phyloP scores from a whole-genome alignment of 352 stramenopile genomes.

The Phytophthora pini region DNA sequence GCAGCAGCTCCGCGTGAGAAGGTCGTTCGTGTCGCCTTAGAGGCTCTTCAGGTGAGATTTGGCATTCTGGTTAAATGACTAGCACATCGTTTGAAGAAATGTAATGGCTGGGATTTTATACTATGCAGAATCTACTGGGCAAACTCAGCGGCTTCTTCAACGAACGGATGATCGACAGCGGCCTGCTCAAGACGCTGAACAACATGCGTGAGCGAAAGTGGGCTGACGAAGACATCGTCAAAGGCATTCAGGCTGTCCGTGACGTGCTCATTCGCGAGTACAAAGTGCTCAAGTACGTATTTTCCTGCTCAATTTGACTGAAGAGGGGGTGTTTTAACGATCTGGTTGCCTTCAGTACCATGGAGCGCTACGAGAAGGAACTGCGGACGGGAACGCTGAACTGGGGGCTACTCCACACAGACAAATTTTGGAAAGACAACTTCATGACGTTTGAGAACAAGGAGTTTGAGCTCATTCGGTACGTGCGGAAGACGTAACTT shows the following conservation, averaged over 20 bases:
- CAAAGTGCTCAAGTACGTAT: constrained; percentile 87
- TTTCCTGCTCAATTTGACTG: too few relatives aligned
- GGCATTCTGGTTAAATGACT: neutral
- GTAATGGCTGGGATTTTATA: neutral
- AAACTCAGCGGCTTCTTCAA: constrained; percentile 87
- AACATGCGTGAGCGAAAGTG: constrained; percentile 95
- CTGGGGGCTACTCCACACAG: constrained; percentile 97
- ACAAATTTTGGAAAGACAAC: constrained; percentile 99
- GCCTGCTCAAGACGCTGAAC: constrained; percentile 94
- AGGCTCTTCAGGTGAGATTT: constrained; percentile 84
- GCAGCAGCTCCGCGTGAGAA: constrained; percentile 97
- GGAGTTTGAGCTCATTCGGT: constrained; percentile 94
- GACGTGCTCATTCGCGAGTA: constrained; percentile 88
- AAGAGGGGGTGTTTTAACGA: neutral
- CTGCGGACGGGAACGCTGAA: constrained; percentile 94
- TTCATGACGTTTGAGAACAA: constrained; percentile 96
- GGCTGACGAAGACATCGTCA: constrained; percentile 95
- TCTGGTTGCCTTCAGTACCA: constrained; percentile 69
- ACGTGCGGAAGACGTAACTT: constrained; percentile 9
- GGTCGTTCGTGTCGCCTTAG: constrained; percentile 95
- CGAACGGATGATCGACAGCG: constrained; percentile 96
- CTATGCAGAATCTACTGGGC: constrained; percentile 73
- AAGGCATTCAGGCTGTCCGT: constrained; percentile 77
- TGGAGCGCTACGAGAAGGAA: constrained; percentile 97
- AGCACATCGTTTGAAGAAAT: neutral